Conservation (phyloP, 148 eudicot species). For the Euryodendron excelsum region DNA sequence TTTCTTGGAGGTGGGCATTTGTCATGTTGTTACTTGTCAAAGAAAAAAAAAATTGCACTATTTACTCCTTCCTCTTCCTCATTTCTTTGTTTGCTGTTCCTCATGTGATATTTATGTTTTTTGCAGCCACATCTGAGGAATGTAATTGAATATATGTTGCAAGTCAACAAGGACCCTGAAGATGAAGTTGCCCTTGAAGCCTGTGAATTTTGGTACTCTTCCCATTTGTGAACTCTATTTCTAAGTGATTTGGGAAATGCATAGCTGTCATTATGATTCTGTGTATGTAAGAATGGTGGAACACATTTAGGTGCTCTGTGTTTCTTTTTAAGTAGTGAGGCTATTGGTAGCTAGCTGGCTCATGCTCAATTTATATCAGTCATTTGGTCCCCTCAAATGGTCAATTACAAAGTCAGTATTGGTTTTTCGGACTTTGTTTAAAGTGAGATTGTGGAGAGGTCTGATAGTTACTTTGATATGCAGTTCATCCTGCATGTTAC, state of each 20-base stretch:
- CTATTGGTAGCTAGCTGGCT: too few species aligned
- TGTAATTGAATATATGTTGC: slow-evolving; percentile 82
- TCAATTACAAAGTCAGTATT: not conserved
- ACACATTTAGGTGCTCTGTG: too few species aligned
- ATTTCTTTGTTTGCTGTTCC: not conserved
- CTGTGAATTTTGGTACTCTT: slow-evolving; percentile 90
- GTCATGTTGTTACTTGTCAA: too few species aligned
- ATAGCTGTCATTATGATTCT: not conserved
- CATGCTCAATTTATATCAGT: not conserved
- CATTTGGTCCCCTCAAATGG: not conserved
- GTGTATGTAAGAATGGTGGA: not conserved
- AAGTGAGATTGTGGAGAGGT: not conserved
- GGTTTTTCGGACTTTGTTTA: not conserved
- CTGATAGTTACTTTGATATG: slow-evolving; percentile 3
- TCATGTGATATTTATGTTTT: slow-evolving; percentile 1
- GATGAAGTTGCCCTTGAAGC: slow-evolving; percentile 98
- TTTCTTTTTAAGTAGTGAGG: too few species aligned
- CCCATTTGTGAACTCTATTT: not conserved
- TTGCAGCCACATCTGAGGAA: slow-evolving; percentile 86
- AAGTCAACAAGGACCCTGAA: slow-evolving; percentile 87
- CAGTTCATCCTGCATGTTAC: not conserved
- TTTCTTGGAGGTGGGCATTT: slow-evolving; percentile 68
- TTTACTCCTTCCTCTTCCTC: not conserved
- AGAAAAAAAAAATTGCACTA: too few species aligned
- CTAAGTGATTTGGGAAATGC: not conserved